A percentile compares a stretch with the other conserved stretches of the same genome.
Evolutionary conservation across 225 moss, liverwort and hornwort genomes (phyloP).

Genomic region (Asterella californica): DNA sequence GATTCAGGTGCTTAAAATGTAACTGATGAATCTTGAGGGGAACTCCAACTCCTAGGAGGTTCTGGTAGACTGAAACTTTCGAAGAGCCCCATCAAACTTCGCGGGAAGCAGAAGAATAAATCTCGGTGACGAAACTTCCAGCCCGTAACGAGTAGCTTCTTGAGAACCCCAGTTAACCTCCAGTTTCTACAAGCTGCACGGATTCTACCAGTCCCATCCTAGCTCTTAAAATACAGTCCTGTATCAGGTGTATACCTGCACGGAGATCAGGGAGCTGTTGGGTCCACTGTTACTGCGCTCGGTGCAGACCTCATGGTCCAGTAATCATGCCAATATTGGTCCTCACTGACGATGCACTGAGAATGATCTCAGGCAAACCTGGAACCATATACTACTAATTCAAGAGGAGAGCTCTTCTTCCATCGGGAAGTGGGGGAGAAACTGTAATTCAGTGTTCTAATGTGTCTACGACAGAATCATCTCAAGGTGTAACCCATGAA

Average conservation of each 20-base stretch:
- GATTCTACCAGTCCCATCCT: neutral
- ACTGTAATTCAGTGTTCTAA: neutral
- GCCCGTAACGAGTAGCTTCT: neutral
- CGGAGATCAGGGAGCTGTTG: neutral
- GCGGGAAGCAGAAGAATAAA: neutral
- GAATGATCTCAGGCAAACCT: neutral
- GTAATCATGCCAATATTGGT: neutral
- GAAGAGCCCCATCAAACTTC: neutral
- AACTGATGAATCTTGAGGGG: neutral
- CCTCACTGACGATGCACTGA: neutral
- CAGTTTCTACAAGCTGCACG: neutral
- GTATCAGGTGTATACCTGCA: neutral
- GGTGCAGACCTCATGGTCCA: neutral
- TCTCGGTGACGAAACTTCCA: neutral
- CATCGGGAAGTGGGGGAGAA: neutral
- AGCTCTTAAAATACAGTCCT: neutral
- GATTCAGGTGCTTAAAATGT: neutral
- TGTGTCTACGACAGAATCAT: neutral
- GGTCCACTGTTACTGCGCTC: neutral
- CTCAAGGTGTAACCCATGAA: constrained; percentile 13
- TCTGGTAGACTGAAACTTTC: neutral
- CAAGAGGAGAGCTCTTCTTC: neutral
- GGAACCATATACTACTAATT: neutral
- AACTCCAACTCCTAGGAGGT: neutral
- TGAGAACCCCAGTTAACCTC: neutral